phyloP scores from a whole-genome alignment of 208 protist genomes.

The Wallacemonas sp. region DNA sequence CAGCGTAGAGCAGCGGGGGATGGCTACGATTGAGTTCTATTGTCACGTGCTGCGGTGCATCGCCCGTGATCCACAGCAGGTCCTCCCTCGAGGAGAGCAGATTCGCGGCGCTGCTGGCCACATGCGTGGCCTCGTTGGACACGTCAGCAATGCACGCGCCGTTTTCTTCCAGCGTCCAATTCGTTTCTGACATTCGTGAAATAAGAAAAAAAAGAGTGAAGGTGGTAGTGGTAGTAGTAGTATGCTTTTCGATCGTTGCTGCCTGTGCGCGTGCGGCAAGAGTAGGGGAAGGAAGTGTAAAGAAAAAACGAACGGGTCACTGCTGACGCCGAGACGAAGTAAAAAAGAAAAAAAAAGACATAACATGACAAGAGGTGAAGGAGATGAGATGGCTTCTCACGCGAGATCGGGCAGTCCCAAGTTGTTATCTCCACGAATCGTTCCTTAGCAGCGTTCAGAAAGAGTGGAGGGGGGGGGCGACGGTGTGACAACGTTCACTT shows the following conservation, averaged over 20 bases:
- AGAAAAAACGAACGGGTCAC: not conserved
- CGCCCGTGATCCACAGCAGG: conserved; percentile 77
- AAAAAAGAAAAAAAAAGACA: not conserved
- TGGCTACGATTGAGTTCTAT: conserved; percentile 44
- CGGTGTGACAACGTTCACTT: too few relatives aligned
- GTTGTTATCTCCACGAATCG: too few relatives aligned
- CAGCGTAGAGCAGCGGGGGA: conserved; percentile 71
- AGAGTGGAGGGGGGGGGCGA: too few relatives aligned
- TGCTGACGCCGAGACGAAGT: not conserved
- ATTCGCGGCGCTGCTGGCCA: conserved; percentile 65
- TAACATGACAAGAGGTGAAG: not conserved
- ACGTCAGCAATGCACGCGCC: conserved; percentile 68
- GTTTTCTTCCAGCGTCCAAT: conserved; percentile 60
- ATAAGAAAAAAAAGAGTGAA: too few relatives aligned
- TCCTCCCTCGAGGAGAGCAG: conserved; percentile 65
- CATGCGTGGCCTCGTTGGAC: conserved; percentile 62
- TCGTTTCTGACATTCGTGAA: conserved; percentile 47
- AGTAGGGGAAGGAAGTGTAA: conserved; percentile 15
- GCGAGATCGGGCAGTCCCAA: not conserved
- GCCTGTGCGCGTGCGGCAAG: conserved; percentile 3
- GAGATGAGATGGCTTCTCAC: not conserved
- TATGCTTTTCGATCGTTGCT: too few relatives aligned
- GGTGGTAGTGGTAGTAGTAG: too few relatives aligned
- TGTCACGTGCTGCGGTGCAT: conserved; percentile 80
- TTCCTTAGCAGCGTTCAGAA: too few relatives aligned